Evolutionary conservation across 768 basidiomycete species (phyloP).

Genomic region (Aureoboletus auriporus): DNA sequence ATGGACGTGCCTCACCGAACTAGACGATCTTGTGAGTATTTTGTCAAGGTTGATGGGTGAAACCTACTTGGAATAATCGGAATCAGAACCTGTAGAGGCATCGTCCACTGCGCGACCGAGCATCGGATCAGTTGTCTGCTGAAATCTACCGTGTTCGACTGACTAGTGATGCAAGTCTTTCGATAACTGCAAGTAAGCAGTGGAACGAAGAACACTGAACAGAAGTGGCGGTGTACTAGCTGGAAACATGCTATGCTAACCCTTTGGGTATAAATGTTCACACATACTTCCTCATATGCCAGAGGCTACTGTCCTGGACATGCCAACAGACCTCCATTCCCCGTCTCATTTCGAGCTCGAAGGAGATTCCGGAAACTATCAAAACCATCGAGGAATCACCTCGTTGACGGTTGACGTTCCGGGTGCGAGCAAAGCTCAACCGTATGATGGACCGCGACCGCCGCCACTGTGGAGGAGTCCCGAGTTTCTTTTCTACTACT

Average conservation of each 20-base stretch:
- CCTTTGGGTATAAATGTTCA: slow-evolving; percentile 2
- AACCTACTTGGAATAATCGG: slow-evolving; percentile 90
- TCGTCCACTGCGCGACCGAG: slow-evolving; percentile 65
- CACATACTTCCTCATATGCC: slow-evolving; percentile 19
- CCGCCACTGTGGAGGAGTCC: slow-evolving; percentile 69
- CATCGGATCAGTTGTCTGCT: slow-evolving; percentile 28
- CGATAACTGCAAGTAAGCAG: neutral
- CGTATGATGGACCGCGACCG: slow-evolving; percentile 24
- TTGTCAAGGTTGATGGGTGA: neutral
- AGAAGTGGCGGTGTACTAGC: slow-evolving; percentile 19
- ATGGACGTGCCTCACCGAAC: slow-evolving; percentile 25
- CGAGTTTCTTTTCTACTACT: slow-evolving; percentile 79
- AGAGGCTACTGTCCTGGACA: slow-evolving; percentile 27
- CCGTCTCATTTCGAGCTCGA: slow-evolving; percentile 12
- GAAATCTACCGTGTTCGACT: slow-evolving; percentile 16
- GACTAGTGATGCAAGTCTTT: slow-evolving; percentile 17
- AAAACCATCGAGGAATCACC: slow-evolving; percentile 31
- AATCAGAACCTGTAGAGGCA: slow-evolving; percentile 88
- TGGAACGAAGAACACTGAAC: neutral
- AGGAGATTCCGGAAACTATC: slow-evolving; percentile 3
- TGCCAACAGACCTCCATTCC: slow-evolving; percentile 34
- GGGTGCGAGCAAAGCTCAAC: slow-evolving; percentile 31
- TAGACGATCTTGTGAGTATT: slow-evolving; percentile 17
- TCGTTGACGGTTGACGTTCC: slow-evolving; percentile 57
- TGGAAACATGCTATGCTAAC: neutral